phyloP scores from a whole-genome alignment of 805 yeast species.

The Myxozyma sirexii region DNA sequence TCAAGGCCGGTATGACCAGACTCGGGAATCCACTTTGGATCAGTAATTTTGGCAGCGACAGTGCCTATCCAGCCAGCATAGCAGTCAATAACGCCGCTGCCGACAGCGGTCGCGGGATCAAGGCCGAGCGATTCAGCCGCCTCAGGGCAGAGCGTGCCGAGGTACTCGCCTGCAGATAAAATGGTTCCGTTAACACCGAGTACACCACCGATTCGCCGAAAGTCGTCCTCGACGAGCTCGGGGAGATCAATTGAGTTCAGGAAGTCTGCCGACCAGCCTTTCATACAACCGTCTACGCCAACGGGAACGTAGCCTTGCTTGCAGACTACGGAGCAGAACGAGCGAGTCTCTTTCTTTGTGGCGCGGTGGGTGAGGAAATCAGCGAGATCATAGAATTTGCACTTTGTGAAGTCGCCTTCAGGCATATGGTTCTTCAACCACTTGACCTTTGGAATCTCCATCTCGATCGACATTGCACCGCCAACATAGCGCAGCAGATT shows the following conservation, averaged over 20 bases:
- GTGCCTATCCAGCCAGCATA: constrained; percentile 99
- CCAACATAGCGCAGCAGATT: constrained; percentile 88
- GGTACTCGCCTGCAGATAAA: constrained; percentile 85
- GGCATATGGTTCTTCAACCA: constrained; percentile 92
- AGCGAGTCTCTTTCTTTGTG: constrained; percentile 82
- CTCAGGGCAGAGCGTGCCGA: constrained; percentile 66
- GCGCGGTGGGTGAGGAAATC: constrained; percentile 92
- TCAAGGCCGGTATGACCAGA: constrained; percentile 47
- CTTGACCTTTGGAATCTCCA: constrained; percentile 96
- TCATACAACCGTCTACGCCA: constrained; percentile 81
- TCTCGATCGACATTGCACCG: constrained; percentile 96
- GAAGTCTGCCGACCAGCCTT: constrained; percentile 91
- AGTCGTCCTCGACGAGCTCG: constrained; percentile 77
- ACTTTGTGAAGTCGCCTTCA: constrained; percentile 53
- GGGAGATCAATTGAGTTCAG: constrained; percentile 66
- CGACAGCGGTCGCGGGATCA: constrained; percentile 77
- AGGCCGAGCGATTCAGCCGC: constrained; percentile 86
- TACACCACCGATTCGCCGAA: constrained; percentile 79
- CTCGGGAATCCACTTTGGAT: constrained; percentile 40
- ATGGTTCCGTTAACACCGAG: constrained; percentile 71
- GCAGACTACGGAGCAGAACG: constrained; percentile 88
- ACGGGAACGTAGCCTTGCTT: constrained; percentile 93
- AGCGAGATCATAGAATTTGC: constrained; percentile 88
- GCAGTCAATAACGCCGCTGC: constrained; percentile 96
- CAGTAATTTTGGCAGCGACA: constrained; percentile 83